phyloP scores from a whole-genome alignment of 1,284 basidiomycete species.

The Austroboletus novae-zelandiae region DNA sequence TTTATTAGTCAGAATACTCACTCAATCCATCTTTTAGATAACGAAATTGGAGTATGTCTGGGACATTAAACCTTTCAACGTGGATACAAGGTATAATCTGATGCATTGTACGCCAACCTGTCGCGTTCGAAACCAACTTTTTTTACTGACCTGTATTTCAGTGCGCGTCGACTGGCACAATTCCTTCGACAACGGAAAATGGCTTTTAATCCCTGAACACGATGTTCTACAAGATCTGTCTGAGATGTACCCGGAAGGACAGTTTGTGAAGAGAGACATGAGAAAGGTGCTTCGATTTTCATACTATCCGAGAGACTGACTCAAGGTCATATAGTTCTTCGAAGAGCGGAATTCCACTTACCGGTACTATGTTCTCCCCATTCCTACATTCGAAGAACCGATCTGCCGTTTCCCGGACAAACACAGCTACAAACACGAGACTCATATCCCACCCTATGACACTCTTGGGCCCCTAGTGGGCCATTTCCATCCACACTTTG shows the following conservation, averaged over 20 bases:
- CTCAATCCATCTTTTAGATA: neutral
- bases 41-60: too few relatives aligned
- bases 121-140: neutral
- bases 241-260: neutral
- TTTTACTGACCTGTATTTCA: neutral
- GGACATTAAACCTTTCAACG: too few relatives aligned
- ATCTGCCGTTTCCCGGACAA: neutral
- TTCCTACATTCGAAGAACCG: neutral
- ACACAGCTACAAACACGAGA: neutral
- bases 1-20: too few relatives aligned
- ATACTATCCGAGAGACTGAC: too few relatives aligned
- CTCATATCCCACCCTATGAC: neutral
- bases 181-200: neutral
- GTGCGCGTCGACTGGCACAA: neutral
- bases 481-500: conserved; percentile 1
- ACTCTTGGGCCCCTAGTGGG: neutral
- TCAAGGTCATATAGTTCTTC: too few relatives aligned
- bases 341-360: neutral
- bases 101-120: too few relatives aligned
- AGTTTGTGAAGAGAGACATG: neutral
- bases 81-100: too few relatives aligned
- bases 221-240: neutral
- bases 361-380: too few relatives aligned
- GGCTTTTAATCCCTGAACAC: too few relatives aligned
- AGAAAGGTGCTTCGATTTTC: too few relatives aligned